phyloP scores from a whole-genome alignment of 768 basidiomycete genomes.

The Mycena chlorophos region DNA sequence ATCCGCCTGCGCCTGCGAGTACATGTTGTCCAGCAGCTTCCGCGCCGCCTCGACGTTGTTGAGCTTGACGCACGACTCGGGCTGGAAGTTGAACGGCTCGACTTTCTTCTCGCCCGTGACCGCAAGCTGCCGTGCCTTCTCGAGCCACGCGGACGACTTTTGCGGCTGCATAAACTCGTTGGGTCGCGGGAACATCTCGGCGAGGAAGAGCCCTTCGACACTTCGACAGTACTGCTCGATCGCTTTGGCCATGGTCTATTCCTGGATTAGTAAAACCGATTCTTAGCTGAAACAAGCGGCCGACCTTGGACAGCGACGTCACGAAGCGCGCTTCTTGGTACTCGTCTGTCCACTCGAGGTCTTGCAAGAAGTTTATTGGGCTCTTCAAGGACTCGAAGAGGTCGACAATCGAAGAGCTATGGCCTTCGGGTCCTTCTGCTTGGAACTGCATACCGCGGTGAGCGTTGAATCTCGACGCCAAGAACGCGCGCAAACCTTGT shows the following conservation, averaged over 20 bases:
- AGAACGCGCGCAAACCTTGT: conserved; percentile 54
- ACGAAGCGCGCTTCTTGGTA: conserved; percentile 89
- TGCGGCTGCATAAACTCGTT: conserved; percentile 78
- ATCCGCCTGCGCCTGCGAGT: conserved; percentile 88
- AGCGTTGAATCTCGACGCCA: conserved; percentile 1
- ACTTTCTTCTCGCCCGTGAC: conserved; percentile 84
- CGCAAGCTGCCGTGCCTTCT: conserved; percentile 79
- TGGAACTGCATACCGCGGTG: conserved; percentile 53
- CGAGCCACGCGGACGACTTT: conserved; percentile 86
- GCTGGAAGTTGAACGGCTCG: conserved; percentile 91
- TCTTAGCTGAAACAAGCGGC: not conserved
- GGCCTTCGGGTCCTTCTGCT: conserved; percentile 74
- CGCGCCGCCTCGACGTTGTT: conserved; percentile 96
- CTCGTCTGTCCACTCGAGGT: conserved; percentile 89
- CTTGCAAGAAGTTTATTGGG: conserved; percentile 84
- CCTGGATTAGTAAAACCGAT: not conserved
- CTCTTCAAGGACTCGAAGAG: conserved; percentile 92
- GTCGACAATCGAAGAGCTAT: conserved; percentile 97
- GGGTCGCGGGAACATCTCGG: conserved; percentile 91
- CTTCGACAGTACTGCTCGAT: conserved; percentile 88
- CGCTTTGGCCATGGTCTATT: conserved; percentile 85
- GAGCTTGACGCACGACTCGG: conserved; percentile 94
- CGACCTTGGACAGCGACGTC: conserved; percentile 83
- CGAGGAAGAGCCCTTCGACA: conserved; percentile 86
- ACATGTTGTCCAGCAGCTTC: conserved; percentile 89